Evolutionary conservation across 2,329 filamentous ascomycete genomes (phyloP).

Genomic region (Neonectria ditissima): DNA sequence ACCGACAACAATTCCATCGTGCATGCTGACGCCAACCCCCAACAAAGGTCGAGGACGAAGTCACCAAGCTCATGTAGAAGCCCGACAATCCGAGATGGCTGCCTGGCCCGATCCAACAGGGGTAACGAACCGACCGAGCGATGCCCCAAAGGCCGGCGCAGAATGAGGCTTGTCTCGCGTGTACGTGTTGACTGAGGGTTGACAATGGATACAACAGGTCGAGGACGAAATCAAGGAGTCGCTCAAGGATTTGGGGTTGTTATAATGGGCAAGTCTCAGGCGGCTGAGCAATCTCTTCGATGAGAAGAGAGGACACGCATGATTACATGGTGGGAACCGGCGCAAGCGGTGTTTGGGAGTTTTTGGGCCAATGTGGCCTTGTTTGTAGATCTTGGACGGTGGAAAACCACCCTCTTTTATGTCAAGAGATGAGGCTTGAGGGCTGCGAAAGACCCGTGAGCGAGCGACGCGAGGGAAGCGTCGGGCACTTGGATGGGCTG

Average conservation of each 20-base stretch:
- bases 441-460: constrained; percentile 6
- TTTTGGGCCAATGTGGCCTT: constrained; percentile 45
- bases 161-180: constrained; percentile 23
- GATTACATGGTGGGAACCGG: constrained; percentile 44
- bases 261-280: constrained; percentile 48
- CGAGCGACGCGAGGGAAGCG: constrained; percentile 26
- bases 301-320: constrained; percentile 49
- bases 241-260: constrained; percentile 46
- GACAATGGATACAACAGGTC: constrained; percentile 47
- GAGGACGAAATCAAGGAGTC: constrained; percentile 42
- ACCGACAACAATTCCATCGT: constrained; percentile 31
- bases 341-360: constrained; percentile 48
- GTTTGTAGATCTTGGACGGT: constrained; percentile 60
- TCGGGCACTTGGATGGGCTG: constrained; percentile 21
- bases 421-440: constrained; percentile 53
- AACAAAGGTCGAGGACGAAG: constrained; percentile 85
- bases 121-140: constrained; percentile 32
- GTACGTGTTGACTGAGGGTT: constrained; percentile 40
- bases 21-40: constrained; percentile 47
- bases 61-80: constrained; percentile 87
- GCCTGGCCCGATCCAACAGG: constrained; percentile 32
- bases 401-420: constrained; percentile 57
- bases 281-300: constrained; percentile 50
- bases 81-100: constrained; percentile 32
- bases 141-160: constrained; percentile 23